These are phyloP conservation scores for Saccharomycopsis crataegensis DNA, from an alignment of 1,139 yeast genomes.

Conservation along the genomic window DNA sequence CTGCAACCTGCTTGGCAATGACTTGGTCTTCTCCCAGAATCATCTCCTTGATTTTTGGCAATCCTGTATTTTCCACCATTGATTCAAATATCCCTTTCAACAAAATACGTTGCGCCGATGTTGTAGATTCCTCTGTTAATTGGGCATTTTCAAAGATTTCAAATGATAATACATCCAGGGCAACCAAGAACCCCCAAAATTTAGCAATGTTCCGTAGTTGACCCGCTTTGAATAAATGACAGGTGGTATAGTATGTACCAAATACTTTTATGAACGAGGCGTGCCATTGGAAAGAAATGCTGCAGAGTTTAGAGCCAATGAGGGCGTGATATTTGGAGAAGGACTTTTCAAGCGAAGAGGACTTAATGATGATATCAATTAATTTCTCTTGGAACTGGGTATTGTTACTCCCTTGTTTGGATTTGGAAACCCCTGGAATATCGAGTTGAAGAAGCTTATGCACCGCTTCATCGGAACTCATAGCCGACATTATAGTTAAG, in stretches of 20 bases:
- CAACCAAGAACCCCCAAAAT: slow-evolving; percentile 79
- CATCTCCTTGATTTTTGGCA: slow-evolving; percentile 39
- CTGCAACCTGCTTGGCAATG: slow-evolving; percentile 2
- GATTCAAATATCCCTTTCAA: slow-evolving; percentile 77
- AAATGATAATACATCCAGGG: slow-evolving; percentile 67
- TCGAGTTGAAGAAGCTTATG: slow-evolving; percentile 61
- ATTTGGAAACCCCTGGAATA: slow-evolving; percentile 6
- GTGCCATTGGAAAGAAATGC: slow-evolving; percentile 48
- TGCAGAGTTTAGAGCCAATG: slow-evolving; percentile 61
- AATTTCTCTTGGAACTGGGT: slow-evolving; percentile 14
- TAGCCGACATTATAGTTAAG: slow-evolving; percentile 81
- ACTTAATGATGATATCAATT: slow-evolving; percentile 67
- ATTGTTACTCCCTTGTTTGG: not conserved
- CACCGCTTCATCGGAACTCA: slow-evolving; percentile 90
- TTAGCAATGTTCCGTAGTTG: slow-evolving; percentile 75
- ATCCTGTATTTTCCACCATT: slow-evolving; percentile 71
- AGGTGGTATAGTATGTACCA: slow-evolving; percentile 43
- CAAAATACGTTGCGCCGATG: slow-evolving; percentile 74
- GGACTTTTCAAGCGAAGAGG: slow-evolving; percentile 83
- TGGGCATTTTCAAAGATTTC: slow-evolving; percentile 41
- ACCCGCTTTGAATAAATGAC: slow-evolving; percentile 65
- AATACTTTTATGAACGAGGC: slow-evolving; percentile 47
- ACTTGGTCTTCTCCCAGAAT: slow-evolving; percentile 26
- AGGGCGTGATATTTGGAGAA: slow-evolving; percentile 83
- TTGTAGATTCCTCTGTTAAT: slow-evolving; percentile 67